Percentiles rank a stretch among this genome's conserved stretches.
These are phyloP conservation scores for Pseudoperonospora humuli DNA, from an alignment of 352 stramenopile species.

Conservation along the genomic window DNA sequence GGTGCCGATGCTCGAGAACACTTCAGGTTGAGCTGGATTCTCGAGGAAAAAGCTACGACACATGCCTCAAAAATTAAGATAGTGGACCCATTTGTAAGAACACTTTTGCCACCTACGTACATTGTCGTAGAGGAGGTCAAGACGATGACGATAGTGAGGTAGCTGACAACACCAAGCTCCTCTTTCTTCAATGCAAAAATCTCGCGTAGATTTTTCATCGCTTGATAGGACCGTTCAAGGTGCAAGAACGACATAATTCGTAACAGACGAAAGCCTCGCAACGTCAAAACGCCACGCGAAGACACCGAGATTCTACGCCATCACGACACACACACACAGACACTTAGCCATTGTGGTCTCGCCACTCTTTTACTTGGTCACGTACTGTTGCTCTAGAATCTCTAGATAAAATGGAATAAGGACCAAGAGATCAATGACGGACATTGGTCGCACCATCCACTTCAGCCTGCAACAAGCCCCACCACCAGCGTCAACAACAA, in stretches of 20 bases:
- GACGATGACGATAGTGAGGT: conserved; percentile 73
- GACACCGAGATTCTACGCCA: conserved; percentile 24
- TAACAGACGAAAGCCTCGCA: conserved; percentile 62
- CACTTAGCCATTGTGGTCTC: not conserved
- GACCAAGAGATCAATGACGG: conserved; percentile 66
- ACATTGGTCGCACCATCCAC: conserved; percentile 79
- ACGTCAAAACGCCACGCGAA: conserved; percentile 50
- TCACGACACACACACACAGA: not conserved
- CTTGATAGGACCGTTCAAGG: conserved; percentile 68
- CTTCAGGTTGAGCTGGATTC: conserved; percentile 55
- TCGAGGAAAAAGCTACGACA: conserved; percentile 67
- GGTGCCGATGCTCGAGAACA: conserved; percentile 71
- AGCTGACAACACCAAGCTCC: conserved; percentile 72
- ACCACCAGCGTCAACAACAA: not conserved
- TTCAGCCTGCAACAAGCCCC: conserved; percentile 32
- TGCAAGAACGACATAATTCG: conserved; percentile 78
- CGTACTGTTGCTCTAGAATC: conserved; percentile 63
- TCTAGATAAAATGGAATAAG: conserved; percentile 78
- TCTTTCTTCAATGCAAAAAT: conserved; percentile 71
- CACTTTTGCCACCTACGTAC: conserved; percentile 23
- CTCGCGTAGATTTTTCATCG: conserved; percentile 66
- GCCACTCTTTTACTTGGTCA: not conserved
- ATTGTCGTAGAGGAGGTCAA: conserved; percentile 79
- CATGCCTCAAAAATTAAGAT: not conserved
- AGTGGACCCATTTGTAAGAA: not conserved